A percentile compares a stretch with the other conserved stretches of the same genome.
Evolutionary conservation across 768 basidiomycete species (phyloP).

Genomic region (Podaxis sp.): DNA sequence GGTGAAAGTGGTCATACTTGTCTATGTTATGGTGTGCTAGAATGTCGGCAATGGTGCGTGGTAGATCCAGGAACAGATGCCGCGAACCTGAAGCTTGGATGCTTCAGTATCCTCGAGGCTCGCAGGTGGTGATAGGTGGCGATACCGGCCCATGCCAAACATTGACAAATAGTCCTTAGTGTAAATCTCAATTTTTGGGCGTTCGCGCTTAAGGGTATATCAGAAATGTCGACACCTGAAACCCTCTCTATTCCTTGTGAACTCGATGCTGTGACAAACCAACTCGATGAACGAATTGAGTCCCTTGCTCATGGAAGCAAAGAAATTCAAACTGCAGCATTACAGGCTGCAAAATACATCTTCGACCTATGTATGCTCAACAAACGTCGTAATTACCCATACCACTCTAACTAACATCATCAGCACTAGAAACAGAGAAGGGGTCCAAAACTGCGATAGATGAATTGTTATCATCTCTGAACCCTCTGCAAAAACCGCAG

Average conservation of each 20-base stretch:
- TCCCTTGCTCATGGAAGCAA: conserved; percentile 51
- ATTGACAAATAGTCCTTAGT: conserved; percentile 8
- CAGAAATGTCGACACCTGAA: conserved; percentile 8
- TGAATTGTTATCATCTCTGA: conserved; percentile 64
- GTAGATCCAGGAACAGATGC: not conserved
- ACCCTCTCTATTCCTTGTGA: conserved; percentile 25
- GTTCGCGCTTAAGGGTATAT: not conserved
- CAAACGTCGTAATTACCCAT: not conserved
- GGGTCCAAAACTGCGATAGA: conserved; percentile 62
- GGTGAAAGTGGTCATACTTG: not conserved
- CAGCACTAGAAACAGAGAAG: conserved; percentile 69
- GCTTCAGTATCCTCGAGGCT: not conserved
- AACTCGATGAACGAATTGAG: conserved; percentile 55
- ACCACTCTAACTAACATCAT: conserved; percentile 15
- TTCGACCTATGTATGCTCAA: conserved; percentile 68
- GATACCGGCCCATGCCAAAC: conserved; percentile 9
- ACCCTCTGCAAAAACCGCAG: conserved; percentile 66
- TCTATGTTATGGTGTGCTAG: too few species aligned
- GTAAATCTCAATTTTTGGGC: conserved; percentile 10
- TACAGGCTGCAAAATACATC: conserved; percentile 68
- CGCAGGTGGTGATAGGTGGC: too few species aligned
- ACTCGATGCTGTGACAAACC: conserved; percentile 47
- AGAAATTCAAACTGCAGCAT: conserved; percentile 54
- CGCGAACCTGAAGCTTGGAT: too few species aligned
- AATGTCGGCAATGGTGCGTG: not conserved